Conservation (phyloP, 768 basidiomycete species). For the Tricholoma matsutake region DNA sequence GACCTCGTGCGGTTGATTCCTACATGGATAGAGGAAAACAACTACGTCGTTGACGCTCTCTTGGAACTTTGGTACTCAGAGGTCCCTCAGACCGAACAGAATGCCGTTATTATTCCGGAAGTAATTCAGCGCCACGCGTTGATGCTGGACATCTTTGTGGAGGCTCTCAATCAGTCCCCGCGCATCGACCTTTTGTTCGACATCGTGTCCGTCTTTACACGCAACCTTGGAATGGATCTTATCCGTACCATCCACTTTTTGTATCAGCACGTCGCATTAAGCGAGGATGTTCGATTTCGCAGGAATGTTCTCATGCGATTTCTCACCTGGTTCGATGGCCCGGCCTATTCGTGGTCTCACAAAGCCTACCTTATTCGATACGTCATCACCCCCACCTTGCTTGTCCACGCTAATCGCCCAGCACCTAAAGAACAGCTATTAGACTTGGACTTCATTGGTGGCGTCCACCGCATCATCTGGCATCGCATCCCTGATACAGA, state of each 20-base stretch:
- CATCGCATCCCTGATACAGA: slow-evolving; percentile 50
- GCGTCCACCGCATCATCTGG: slow-evolving; percentile 79
- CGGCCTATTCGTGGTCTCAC: slow-evolving; percentile 61
- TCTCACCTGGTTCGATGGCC: slow-evolving; percentile 76
- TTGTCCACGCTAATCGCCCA: slow-evolving; percentile 66
- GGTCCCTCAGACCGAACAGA: slow-evolving; percentile 41
- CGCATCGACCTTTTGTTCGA: slow-evolving; percentile 90
- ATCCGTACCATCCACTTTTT: slow-evolving; percentile 80
- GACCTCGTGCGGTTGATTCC: slow-evolving; percentile 71
- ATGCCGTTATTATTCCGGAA: slow-evolving; percentile 44
- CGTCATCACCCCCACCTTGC: slow-evolving; percentile 82
- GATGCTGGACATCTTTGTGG: slow-evolving; percentile 75
- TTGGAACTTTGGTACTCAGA: slow-evolving; percentile 70
- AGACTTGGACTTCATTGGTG: slow-evolving; percentile 65
- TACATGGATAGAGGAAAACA: slow-evolving; percentile 68
- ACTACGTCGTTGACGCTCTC: slow-evolving; percentile 65
- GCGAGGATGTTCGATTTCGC: slow-evolving; percentile 62
- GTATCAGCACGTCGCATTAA: slow-evolving; percentile 79
- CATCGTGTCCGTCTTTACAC: slow-evolving; percentile 75
- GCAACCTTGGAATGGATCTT: slow-evolving; percentile 78
- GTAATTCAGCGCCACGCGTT: slow-evolving; percentile 58
- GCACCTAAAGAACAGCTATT: slow-evolving; percentile 58
- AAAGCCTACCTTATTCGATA: slow-evolving; percentile 80
- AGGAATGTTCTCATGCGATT: slow-evolving; percentile 86
- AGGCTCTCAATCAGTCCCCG: slow-evolving; percentile 62